These are phyloP conservation scores for Leishmania braziliensis DNA, from an alignment of 208 protist species.

Conservation along the genomic window DNA sequence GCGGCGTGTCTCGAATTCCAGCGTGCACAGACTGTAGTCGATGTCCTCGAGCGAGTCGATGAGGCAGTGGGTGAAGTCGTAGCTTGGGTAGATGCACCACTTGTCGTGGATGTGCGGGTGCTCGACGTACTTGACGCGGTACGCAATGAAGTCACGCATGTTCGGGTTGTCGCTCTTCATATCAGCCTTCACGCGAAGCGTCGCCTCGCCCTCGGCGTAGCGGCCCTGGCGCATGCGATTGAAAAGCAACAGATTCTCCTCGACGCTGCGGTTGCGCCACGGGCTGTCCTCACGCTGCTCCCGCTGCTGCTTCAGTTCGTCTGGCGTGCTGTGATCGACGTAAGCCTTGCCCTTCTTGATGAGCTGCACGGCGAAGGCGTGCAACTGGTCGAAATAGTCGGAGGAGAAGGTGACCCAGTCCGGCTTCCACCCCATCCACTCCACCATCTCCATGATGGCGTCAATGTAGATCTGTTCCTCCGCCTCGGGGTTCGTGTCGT, in stretches of 20 bases:
- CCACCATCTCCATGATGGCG: constrained; percentile 93
- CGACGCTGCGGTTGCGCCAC: constrained; percentile 89
- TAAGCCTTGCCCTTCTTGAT: constrained; percentile 98
- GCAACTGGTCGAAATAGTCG: constrained; percentile 99
- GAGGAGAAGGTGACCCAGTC: constrained; percentile 97
- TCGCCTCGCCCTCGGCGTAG: constrained; percentile 97
- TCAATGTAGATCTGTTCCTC: constrained; percentile 99
- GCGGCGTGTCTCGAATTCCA: constrained; percentile 99
- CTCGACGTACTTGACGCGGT: constrained; percentile 98
- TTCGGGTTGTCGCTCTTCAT: constrained; percentile 97
- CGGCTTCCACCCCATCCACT: constrained; percentile 93
- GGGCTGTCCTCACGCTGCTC: constrained; percentile 86
- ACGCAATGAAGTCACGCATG: constrained; percentile 99
- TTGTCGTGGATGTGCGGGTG: constrained; percentile 95
- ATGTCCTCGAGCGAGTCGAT: constrained; percentile 99
- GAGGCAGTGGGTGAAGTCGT: constrained; percentile 99
- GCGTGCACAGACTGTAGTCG: constrained; percentile 99
- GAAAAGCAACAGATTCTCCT: constrained; percentile 94
- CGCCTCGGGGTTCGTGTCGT: constrained; percentile 99
- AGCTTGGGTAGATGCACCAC: constrained; percentile 99
- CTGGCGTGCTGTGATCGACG: constrained; percentile 96
- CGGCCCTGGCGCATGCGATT: constrained; percentile 94
- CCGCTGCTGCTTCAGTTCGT: constrained; percentile 94
- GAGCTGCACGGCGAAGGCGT: constrained; percentile 97
- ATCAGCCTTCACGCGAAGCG: constrained; percentile 99